Base-by-base conservation (phyloP, 1,139 yeast genomes). In the Lodderomyces beijingensis region DNA sequence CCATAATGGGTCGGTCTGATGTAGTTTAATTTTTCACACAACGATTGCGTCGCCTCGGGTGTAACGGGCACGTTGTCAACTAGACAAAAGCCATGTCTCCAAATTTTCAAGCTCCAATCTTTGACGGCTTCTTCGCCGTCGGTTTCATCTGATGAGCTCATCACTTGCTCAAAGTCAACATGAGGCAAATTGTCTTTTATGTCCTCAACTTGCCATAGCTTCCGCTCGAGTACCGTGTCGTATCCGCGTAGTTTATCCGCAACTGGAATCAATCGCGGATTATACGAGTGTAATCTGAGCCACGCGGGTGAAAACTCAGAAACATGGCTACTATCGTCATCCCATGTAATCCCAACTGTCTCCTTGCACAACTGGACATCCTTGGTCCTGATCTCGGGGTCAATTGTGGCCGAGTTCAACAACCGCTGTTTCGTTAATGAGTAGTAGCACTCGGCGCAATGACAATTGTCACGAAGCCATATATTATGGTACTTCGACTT, bases 1-100 rank as follows among this genome's bases (percentile, higher is more conserved):
- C 88, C 89, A 42, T 82, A 82, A 53, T 82, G 89, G 2, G 91
- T 82, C 15, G 80, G 82, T 25, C 85, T 62, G 36, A 81, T 74
- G 50, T 77, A 79, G 35, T 79, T 71, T 40, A 82, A 67, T 45
- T 75, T 60, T 42, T 78, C 78, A 38, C 80, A 74, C 35, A 82
- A 63, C 39, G 58, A 57, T 46, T 79, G 71, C 1, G 91, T 81
- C 16, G 65, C 82, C 43, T 75, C 76, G 0, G 86, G 78, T 10
- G 65, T 61, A 3, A 65, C 75, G 1, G 89, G 89, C 9, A 78
- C 83, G 40, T 74, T 68, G 35, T 77, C 72, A 28, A 82, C 72
- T 40, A 80, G 62, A 34, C 83, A 71, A 50, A 81, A 81, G 1
- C 91, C 91, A 47, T 70, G 68, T 34, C 62, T 59, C 64, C 73